Conservation (phyloP, 2,329 filamentous ascomycete species). For the Rhytidhysteron rufulum region DNA sequence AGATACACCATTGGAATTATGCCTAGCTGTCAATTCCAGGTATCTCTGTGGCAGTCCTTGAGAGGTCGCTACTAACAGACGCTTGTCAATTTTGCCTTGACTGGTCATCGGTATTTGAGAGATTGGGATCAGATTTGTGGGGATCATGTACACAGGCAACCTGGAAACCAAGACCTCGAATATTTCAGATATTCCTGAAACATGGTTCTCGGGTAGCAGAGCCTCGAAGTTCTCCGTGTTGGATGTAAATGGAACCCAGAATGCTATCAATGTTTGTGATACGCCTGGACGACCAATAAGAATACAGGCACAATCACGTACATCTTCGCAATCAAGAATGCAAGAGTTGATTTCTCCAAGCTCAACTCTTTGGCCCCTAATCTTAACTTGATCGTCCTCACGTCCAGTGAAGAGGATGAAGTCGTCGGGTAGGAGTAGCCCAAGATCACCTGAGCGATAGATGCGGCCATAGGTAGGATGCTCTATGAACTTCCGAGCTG, state of each 20-base stretch:
- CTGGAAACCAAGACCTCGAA: slow-evolving; percentile 52
- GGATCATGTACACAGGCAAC: slow-evolving; percentile 76
- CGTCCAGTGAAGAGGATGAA: slow-evolving; percentile 70
- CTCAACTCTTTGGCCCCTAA: slow-evolving; percentile 77
- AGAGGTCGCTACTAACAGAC: slow-evolving; percentile 50
- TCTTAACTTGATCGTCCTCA: slow-evolving; percentile 75
- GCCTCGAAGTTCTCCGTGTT: slow-evolving; percentile 28
- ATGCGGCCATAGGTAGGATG: slow-evolving; percentile 68
- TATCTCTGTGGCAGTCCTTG: slow-evolving; percentile 41
- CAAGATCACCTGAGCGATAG: slow-evolving; percentile 80
- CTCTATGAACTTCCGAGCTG: slow-evolving; percentile 62
- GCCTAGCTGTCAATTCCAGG: slow-evolving; percentile 41
- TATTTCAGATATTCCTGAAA: slow-evolving; percentile 38
- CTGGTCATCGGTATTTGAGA: slow-evolving; percentile 65
- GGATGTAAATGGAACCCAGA: slow-evolving; percentile 55
- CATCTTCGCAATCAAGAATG: slow-evolving; percentile 50
- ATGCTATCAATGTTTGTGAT: slow-evolving; percentile 59
- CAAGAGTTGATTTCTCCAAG: slow-evolving; percentile 68
- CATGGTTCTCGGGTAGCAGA: slow-evolving; percentile 34
- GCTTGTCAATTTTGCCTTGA: slow-evolving; percentile 71
- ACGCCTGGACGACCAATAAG: slow-evolving; percentile 46
- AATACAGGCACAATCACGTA: slow-evolving; percentile 63
- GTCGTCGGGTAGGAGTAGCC: slow-evolving; percentile 72
- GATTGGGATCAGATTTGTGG: slow-evolving; percentile 68
- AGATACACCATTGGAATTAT: slow-evolving; percentile 28